Conservation (phyloP, 1,139 yeast genomes). For the Blastobotrys petasosporus region DNA sequence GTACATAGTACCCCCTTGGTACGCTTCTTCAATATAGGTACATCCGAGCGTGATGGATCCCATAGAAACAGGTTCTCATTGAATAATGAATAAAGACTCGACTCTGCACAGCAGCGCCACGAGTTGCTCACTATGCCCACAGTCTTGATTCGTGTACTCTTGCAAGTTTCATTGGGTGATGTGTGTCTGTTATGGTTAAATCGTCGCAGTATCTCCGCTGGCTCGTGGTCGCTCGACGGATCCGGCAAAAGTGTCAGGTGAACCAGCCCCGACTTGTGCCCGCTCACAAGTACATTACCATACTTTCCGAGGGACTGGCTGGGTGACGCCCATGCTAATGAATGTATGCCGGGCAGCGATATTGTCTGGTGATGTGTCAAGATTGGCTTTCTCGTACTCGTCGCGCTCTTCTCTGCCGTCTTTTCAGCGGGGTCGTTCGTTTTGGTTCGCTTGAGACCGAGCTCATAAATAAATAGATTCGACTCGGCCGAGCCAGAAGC, state of each 20-base stretch:
- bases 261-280: conserved; percentile 64
- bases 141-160: conserved; percentile 35
- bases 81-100: conserved; percentile 52
- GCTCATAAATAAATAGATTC: conserved; percentile 61
- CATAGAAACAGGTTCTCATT: conserved; percentile 62
- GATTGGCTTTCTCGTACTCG: conserved; percentile 20
- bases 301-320: conserved; percentile 31
- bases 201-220: conserved; percentile 68
- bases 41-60: conserved; percentile 56
- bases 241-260: conserved; percentile 66
- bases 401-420: not conserved
- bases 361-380: conserved; percentile 73
- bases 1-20: conserved; percentile 48
- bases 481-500: conserved; percentile 51
- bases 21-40: conserved; percentile 49
- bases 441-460: conserved; percentile 33
- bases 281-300: conserved; percentile 49
- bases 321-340: conserved; percentile 57
- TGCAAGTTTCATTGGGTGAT: conserved; percentile 12
- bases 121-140: conserved; percentile 35
- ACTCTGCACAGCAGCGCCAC: conserved; percentile 40
- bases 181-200: conserved; percentile 68
- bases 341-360: conserved; percentile 59
- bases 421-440: not conserved
- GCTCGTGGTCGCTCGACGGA: conserved; percentile 39